Evolutionary conservation across 805 yeast genomes (phyloP).

Genomic region (Schwanniomyces occidentalis): DNA sequence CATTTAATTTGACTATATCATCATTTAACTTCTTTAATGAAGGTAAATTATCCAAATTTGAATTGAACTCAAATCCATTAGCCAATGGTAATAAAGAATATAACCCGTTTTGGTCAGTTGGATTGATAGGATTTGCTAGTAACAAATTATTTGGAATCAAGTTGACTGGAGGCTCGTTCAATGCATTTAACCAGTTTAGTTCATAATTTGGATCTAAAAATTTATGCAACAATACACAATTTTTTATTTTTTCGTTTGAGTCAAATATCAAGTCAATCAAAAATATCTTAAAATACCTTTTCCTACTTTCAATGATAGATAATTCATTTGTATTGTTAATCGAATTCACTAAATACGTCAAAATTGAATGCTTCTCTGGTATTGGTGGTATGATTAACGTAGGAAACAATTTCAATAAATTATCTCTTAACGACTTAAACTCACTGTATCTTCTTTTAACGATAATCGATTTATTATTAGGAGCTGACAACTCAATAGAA

Average conservation of each 20-base stretch:
- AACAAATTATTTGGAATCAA: constrained; percentile 48
- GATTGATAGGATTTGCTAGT: constrained; percentile 50
- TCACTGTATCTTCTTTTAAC: constrained; percentile 46
- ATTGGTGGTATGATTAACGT: constrained; percentile 44
- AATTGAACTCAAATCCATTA: constrained; percentile 36
- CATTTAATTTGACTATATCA: constrained; percentile 32
- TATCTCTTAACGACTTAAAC: constrained; percentile 43
- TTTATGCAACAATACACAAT: constrained; percentile 41
- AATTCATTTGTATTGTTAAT: constrained; percentile 37
- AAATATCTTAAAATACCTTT: constrained; percentile 45
- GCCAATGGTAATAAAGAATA: constrained; percentile 48
- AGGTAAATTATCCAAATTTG: constrained; percentile 30
- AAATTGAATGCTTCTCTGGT: constrained; percentile 48
- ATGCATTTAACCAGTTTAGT: constrained; percentile 50
- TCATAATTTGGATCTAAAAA: constrained; percentile 54
- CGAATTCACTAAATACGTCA: constrained; percentile 42
- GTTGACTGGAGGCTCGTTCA: constrained; percentile 47
- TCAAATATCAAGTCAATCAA: constrained; percentile 39
- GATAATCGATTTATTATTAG: constrained; percentile 20
- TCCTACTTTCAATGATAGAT: constrained; percentile 48
- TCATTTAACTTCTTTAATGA: constrained; percentile 34
- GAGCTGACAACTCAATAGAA: constrained; percentile 28
- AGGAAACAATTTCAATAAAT: constrained; percentile 38
- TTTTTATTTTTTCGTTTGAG: constrained; percentile 27
- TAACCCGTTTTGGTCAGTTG: constrained; percentile 55